Evolutionary conservation across 345 rosid species (phyloP).

Genomic region (Arabidopsis suecica): DNA sequence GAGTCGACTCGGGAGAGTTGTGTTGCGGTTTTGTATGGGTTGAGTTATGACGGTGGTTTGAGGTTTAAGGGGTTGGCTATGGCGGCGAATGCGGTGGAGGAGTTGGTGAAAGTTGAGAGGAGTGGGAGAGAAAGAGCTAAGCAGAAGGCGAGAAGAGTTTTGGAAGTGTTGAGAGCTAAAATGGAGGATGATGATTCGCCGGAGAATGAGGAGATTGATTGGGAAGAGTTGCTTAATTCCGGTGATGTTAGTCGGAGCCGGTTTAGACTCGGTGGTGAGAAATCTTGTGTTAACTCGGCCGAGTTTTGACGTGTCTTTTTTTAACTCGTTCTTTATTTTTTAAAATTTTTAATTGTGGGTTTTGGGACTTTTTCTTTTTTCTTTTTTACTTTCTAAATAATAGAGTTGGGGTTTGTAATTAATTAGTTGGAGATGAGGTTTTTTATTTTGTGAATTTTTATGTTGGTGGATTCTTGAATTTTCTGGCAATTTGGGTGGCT

Average conservation of each 20-base stretch:
- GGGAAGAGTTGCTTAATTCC: constrained; percentile 81
- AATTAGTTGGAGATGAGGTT: constrained; percentile 25
- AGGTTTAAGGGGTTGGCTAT: constrained; percentile 78
- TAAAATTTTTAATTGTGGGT: constrained; percentile 21
- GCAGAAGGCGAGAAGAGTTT: constrained; percentile 56
- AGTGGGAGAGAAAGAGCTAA: constrained; percentile 52
- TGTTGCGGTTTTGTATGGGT: constrained; percentile 58
- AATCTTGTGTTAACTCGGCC: constrained; percentile 53
- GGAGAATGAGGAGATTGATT: constrained; percentile 63
- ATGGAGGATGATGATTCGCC: constrained; percentile 47
- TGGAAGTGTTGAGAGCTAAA: constrained; percentile 56
- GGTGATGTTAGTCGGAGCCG: constrained; percentile 46
- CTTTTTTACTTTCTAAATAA: constrained; percentile 12
- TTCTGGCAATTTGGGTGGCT: constrained; percentile 34
- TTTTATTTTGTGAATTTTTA: constrained; percentile 19
- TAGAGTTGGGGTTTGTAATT: constrained; percentile 38
- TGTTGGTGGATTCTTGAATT: constrained; percentile 21
- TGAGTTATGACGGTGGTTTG: constrained; percentile 70
- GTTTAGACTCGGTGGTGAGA: constrained; percentile 39
- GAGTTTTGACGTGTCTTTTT: constrained; percentile 46
- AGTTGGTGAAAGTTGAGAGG: constrained; percentile 56
- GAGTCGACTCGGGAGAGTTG: constrained; percentile 66
- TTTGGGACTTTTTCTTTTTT: background rate
- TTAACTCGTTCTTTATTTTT: constrained; percentile 12
- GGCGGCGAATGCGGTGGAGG: constrained; percentile 69